Conservation (phyloP, 441 rosid species). For the Manihot esculenta region DNA sequence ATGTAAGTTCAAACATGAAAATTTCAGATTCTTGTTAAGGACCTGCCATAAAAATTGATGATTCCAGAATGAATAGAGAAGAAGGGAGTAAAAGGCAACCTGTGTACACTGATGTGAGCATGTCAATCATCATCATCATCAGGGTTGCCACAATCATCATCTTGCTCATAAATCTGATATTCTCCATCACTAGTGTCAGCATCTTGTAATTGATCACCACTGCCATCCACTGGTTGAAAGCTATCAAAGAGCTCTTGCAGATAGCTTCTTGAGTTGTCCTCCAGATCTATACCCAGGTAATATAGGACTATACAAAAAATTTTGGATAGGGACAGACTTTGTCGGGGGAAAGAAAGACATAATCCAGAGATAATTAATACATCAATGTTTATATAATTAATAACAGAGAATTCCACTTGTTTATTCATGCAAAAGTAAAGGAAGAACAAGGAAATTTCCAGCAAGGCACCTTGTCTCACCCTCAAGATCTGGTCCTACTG, state of each 20-base stretch:
- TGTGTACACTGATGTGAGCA: not conserved
- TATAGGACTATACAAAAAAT: conserved; percentile 26
- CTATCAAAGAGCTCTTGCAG: conserved; percentile 90
- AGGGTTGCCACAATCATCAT: conserved; percentile 54
- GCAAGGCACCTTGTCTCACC: no score
- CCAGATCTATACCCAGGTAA: conserved; percentile 49
- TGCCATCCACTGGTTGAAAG: conserved; percentile 59
- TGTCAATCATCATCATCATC: conserved; percentile 39
- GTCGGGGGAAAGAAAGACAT: not conserved
- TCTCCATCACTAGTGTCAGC: conserved; percentile 69
- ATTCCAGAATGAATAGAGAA: not conserved
- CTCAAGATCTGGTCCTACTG: no score
- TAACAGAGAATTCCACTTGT: no score
- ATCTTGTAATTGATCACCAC: conserved; percentile 41
- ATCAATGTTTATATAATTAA: no score
- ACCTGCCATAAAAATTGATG: not conserved
- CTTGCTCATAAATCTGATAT: conserved; percentile 84
- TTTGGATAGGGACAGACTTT: conserved; percentile 9
- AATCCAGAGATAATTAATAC: not conserved
- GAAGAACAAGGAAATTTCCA: no score
- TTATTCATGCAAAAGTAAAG: no score
- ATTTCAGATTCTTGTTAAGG: not conserved
- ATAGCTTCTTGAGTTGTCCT: conserved; percentile 71
- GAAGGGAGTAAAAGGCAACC: not conserved
- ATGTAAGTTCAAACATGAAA: not conserved